Evolutionary conservation across 1,139 yeast species (phyloP), one percentile per base, ranked within the genome.

Genomic region (Debaryomycetaceae sp.): DNA sequence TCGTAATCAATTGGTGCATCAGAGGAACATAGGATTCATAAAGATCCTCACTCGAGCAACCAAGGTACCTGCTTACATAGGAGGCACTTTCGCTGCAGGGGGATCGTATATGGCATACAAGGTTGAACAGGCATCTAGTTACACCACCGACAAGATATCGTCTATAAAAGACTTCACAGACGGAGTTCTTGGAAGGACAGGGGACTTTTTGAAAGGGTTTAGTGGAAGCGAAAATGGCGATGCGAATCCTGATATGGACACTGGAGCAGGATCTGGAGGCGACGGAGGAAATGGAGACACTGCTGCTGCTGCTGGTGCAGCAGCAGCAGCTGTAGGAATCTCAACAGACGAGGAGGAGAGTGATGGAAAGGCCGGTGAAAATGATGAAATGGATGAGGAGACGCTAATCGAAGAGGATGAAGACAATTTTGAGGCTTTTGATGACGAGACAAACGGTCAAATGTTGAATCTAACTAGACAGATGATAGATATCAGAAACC

Each of bases 1-100:
- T 27, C 11, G 31, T 27, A 39, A 34, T 13, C 37, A 23, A 6
- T 23, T 39, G 24, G 33, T 39, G 14, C n/a, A 22, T 34, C 14
- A 38, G 8, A 51, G 78, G 46, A 63, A 70, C 43, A 52, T 72
- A 27, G 73, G 74, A 8, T 75, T 86, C 36, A 75, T 80, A 34
- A 84, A 81, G 55, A 68, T 77, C 5, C 39, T 68, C 29, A 65
- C 66, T 6, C 54, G 67, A 39, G 69, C 70, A 2, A 75, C 81
- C 4, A 78, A 80, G 48, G 64, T 86, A 1, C 95, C 95, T 0
- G 91, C 89, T 0, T 88, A 88, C 52, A 68, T 88, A 1, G 97
- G 97, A 1, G 95, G 97, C 6, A 89, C 96, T 0, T 66, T 90
- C 39, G 97, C 96, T 1, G 98, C 97, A 6, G 96, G 96, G 4